phyloP scores from a whole-genome alignment of 495 filamentous ascomycete species.

The Beverwykella pulmonaria region DNA sequence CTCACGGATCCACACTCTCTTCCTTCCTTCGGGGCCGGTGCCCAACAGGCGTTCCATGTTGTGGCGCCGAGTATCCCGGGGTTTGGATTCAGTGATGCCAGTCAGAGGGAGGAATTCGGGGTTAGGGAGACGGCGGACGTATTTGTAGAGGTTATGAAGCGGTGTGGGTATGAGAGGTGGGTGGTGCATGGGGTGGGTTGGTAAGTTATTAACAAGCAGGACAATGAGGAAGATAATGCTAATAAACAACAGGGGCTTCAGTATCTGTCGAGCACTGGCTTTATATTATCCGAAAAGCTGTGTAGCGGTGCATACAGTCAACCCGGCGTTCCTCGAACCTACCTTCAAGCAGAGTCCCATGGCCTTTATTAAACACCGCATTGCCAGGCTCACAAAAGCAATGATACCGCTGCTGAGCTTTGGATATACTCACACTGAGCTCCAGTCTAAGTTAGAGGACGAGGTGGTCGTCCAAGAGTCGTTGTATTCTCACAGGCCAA shows the following conservation, averaged over 20 bases:
- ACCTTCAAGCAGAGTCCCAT: constrained; percentile 35
- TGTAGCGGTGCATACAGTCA: constrained; percentile 45
- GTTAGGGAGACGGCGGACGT: constrained; percentile 40
- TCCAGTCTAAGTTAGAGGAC: background rate
- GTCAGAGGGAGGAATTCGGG: constrained; percentile 40
- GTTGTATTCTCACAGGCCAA: background rate
- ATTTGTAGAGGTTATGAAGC: constrained; percentile 45
- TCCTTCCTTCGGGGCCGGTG: constrained; percentile 27
- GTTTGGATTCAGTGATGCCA: constrained; percentile 48
- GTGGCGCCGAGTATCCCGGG: constrained; percentile 48
- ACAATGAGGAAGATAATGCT: constrained; percentile 12
- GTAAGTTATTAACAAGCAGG: constrained; percentile 32
- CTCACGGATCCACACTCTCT: constrained; percentile 41
- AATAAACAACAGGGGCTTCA: constrained; percentile 45
- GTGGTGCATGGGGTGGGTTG: constrained; percentile 45
- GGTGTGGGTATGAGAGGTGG: constrained; percentile 45
- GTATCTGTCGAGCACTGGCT: constrained; percentile 46
- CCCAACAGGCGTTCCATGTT: constrained; percentile 45
- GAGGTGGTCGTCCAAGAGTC: background rate
- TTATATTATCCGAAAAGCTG: constrained; percentile 38
- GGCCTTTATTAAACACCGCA: constrained; percentile 37
- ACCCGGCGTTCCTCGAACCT: constrained; percentile 41
- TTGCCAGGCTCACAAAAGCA: constrained; percentile 38
- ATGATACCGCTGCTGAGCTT: constrained; percentile 38
- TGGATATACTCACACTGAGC: constrained; percentile 40